Conservation (phyloP, 495 filamentous ascomycete genomes). For the Choiromyces venosus region DNA sequence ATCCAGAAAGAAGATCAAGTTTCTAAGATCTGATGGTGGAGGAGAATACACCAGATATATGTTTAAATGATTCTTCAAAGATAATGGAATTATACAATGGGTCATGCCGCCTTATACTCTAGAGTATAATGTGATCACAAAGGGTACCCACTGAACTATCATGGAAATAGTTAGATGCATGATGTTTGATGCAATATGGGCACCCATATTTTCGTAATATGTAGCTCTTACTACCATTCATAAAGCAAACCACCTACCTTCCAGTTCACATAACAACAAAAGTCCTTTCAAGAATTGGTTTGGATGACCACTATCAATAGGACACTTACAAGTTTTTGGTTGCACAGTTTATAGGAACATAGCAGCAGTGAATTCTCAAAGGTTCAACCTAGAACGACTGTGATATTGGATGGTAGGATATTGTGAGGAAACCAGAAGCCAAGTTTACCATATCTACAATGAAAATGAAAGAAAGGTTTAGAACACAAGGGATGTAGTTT, state of each 20-base stretch:
- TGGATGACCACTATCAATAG: not conserved
- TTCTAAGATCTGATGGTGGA: too few species aligned
- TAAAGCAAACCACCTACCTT: not conserved
- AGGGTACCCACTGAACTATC: too few species aligned
- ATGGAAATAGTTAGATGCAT: too few species aligned
- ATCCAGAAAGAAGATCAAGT: too few species aligned
- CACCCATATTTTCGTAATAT: too few species aligned
- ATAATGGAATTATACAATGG: too few species aligned
- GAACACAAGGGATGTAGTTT: not conserved
- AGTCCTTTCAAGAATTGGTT: not conserved
- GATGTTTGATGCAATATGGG: too few species aligned
- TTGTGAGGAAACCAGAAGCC: not conserved
- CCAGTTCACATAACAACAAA: fast-evolving
- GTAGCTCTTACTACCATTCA: too few species aligned
- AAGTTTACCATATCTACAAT: not conserved
- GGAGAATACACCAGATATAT: too few species aligned
- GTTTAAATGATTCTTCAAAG: too few species aligned
- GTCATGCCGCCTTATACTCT: too few species aligned
- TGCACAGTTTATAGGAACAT: not conserved
- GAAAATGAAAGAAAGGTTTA: not conserved
- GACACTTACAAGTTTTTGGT: not conserved
- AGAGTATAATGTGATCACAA: too few species aligned
- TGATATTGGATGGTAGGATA: not conserved
- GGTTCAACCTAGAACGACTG: fast-evolving
- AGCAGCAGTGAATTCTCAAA: fast-evolving